Conservation (phyloP, 2,329 filamentous ascomycete species). For the Atkinsonella hypoxylon region DNA sequence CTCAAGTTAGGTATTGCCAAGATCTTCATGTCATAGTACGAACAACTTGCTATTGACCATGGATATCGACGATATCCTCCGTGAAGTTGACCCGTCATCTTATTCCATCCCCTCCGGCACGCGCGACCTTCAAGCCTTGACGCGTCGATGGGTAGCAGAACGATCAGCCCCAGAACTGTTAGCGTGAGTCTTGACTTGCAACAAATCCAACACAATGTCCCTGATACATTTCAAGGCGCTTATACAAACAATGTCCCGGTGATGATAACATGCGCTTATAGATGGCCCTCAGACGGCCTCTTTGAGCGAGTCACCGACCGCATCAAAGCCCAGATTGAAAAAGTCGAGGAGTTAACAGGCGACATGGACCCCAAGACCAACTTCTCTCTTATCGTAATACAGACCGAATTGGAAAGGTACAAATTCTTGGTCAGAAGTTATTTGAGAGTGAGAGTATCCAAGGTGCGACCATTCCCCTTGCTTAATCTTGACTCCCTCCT, state of each 20-base stretch:
- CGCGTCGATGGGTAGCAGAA: constrained; percentile 87
- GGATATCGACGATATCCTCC: constrained; percentile 73
- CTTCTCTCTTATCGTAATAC: constrained; percentile 85
- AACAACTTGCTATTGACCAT: constrained; percentile 26
- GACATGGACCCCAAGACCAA: constrained; percentile 85
- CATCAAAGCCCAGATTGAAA: constrained; percentile 57
- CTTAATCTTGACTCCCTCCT: no score
- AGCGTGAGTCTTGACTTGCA: constrained; percentile 38
- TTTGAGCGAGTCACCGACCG: constrained; percentile 72
- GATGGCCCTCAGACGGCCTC: constrained; percentile 57
- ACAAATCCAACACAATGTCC: not conserved
- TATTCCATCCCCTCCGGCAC: constrained; percentile 45
- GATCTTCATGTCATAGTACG: not conserved
- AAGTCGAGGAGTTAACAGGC: constrained; percentile 65
- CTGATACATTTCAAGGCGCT: not conserved
- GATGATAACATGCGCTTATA: constrained; percentile 13
- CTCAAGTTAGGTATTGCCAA: not conserved
- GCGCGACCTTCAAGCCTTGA: constrained; percentile 76
- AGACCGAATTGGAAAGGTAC: constrained; percentile 90
- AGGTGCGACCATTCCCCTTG: constrained; percentile 38
- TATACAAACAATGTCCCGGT: no score
- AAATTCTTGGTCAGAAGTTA: constrained; percentile 83
- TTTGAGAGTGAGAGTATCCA: constrained; percentile 73
- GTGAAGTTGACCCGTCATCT: constrained; percentile 53
- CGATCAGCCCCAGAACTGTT: constrained; percentile 82